A percentile compares a stretch with the other conserved stretches of the same genome.
These are phyloP conservation scores for Smittium mucronatum DNA, from an alignment of 371 early-diverging fungal species.

Conservation along the genomic window DNA sequence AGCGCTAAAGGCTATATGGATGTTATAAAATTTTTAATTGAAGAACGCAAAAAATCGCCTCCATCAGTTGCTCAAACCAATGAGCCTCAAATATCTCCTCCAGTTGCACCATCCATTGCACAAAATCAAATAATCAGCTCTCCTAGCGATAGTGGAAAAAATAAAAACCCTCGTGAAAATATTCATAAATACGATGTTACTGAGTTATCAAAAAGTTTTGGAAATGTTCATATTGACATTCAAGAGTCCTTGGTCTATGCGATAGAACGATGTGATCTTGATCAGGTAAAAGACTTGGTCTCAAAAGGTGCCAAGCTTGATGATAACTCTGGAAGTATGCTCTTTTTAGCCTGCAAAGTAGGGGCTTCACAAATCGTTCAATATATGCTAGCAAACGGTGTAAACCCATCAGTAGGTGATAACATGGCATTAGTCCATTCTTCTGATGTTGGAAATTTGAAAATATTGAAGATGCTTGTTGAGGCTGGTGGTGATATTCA, in stretches of 20 bases:
- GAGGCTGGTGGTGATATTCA: conserved; percentile 9
- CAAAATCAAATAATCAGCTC: too few relatives aligned
- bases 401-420: background rate
- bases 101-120: background rate
- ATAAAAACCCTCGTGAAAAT: background rate
- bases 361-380: background rate
- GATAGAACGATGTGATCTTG: background rate
- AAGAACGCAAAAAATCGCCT: background rate
- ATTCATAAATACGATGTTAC: background rate
- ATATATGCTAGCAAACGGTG: background rate
- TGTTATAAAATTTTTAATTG: background rate
- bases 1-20: background rate
- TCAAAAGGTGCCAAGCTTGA: background rate
- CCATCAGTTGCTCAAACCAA: background rate
- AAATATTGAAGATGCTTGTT: conserved; percentile 5
- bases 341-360: background rate
- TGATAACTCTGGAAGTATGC: background rate
- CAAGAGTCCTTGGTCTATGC: conserved; percentile 23
- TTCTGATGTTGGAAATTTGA: conserved; percentile 2
- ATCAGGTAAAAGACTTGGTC: background rate
- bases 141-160: background rate
- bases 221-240: conserved; percentile 2
- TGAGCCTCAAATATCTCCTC: background rate
- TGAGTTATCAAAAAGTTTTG: background rate
- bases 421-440: background rate